Evolutionary conservation across 805 yeast genomes (phyloP).

Genomic region (Scheffersomyces amazonensis): DNA sequence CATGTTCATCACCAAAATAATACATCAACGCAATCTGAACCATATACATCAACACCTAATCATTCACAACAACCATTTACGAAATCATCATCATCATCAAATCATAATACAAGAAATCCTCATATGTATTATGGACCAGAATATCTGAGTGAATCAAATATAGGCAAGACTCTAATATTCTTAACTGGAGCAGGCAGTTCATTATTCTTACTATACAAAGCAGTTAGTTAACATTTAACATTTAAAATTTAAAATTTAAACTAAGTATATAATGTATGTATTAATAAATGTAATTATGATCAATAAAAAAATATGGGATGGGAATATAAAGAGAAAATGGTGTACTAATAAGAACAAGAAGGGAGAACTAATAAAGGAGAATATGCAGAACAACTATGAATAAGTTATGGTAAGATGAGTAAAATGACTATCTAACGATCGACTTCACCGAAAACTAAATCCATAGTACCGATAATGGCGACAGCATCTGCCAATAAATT

Average conservation of each 20-base stretch:
- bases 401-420: background rate
- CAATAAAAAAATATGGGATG: too few species aligned
- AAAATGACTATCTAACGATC: conserved; percentile 57
- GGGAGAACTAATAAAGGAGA: too few species aligned
- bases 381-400: too few species aligned
- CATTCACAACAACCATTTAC: background rate
- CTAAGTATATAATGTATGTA: too few species aligned
- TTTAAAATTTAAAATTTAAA: too few species aligned
- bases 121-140: conserved; percentile 34
- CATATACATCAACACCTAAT: background rate
- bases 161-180: conserved; percentile 20
- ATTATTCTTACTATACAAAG: conserved; percentile 23
- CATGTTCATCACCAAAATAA: conserved; percentile 23
- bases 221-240: too few species aligned
- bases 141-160: conserved; percentile 11
- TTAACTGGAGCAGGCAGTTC: conserved; percentile 32
- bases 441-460: conserved; percentile 90
- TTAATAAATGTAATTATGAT: too few species aligned
- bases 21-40: background rate
- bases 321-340: too few species aligned
- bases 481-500: conserved; percentile 89
- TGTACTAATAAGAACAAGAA: too few species aligned
- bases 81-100: background rate
- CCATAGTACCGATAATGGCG: conserved; percentile 94
- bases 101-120: conserved; percentile 12